Conservation (phyloP, 2,329 filamentous ascomycete species). For the Microascus cirrosus region DNA sequence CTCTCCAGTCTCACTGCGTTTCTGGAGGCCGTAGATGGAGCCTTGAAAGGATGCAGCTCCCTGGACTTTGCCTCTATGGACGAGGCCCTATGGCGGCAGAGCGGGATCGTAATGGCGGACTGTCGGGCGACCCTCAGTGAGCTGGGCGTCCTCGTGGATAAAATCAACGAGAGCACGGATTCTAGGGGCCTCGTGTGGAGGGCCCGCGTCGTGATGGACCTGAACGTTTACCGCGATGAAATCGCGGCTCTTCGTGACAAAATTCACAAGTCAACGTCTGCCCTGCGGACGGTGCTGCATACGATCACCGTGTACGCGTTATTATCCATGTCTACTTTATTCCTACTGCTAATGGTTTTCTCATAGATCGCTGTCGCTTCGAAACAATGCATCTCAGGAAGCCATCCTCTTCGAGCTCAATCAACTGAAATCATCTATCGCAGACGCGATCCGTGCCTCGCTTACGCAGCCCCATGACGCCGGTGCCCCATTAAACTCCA, state of each 20-base stretch:
- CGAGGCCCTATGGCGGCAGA: constrained; percentile 13
- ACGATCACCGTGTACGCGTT: constrained; percentile 12
- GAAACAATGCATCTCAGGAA: constrained; percentile 9
- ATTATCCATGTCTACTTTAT: neutral
- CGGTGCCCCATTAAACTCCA: constrained; percentile 5
- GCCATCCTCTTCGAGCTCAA: constrained; percentile 10
- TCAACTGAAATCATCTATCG: constrained; percentile 11
- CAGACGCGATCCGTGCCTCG: constrained; percentile 7
- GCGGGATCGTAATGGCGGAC: constrained; percentile 10
- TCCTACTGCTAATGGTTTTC: neutral
- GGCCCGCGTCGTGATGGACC: constrained; percentile 7
- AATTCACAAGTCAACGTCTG: constrained; percentile 15
- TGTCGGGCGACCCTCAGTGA: constrained; percentile 11
- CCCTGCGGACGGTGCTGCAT: constrained; percentile 15
- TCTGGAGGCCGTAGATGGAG: constrained; percentile 10
- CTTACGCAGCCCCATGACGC: constrained; percentile 1
- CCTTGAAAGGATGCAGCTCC: constrained; percentile 10
- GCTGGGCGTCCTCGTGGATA: constrained; percentile 8
- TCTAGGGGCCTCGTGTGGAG: constrained; percentile 6
- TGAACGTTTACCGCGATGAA: constrained; percentile 9
- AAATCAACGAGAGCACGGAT: constrained; percentile 3
- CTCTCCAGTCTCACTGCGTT: constrained; percentile 11
- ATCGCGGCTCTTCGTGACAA: constrained; percentile 12
- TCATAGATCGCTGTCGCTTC: constrained; percentile 9
- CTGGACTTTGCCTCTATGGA: constrained; percentile 11